These are phyloP conservation scores for Aegilops tauschii DNA, from an alignment of 176 grass and related monocot genomes.

Conservation along the genomic window DNA sequence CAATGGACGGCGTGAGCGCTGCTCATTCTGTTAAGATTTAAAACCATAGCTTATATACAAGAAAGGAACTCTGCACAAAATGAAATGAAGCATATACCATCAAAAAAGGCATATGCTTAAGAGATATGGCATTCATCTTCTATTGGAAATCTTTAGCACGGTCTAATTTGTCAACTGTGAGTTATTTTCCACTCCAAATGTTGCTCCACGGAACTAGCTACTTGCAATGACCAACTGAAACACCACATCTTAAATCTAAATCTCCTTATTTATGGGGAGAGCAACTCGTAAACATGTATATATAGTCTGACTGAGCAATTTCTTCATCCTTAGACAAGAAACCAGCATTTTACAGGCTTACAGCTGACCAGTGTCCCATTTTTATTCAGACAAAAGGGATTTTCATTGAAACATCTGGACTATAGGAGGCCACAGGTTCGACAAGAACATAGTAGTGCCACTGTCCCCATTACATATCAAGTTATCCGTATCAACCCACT, in stretches of 20 bases:
- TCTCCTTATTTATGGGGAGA: neutral
- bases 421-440: neutral
- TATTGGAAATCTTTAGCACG: neutral
- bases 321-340: neutral
- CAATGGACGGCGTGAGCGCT: neutral
- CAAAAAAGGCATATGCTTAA: neutral
- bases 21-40: neutral
- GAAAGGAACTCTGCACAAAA: neutral
- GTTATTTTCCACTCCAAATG: neutral
- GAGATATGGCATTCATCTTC: neutral
- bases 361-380: neutral
- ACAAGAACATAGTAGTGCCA: neutral
- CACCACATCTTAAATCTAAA: neutral
- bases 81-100: neutral
- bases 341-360: neutral
- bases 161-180: neutral
- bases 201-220: neutral
- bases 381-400: neutral
- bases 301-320: neutral
- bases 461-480: neutral
- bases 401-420: neutral
- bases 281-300: neutral
- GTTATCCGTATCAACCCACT: neutral
- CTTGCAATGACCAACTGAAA: neutral
- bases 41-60: neutral